These are phyloP conservation scores for Puya raimondii DNA, from an alignment of 176 grass and related monocot species.

Conservation along the genomic window DNA sequence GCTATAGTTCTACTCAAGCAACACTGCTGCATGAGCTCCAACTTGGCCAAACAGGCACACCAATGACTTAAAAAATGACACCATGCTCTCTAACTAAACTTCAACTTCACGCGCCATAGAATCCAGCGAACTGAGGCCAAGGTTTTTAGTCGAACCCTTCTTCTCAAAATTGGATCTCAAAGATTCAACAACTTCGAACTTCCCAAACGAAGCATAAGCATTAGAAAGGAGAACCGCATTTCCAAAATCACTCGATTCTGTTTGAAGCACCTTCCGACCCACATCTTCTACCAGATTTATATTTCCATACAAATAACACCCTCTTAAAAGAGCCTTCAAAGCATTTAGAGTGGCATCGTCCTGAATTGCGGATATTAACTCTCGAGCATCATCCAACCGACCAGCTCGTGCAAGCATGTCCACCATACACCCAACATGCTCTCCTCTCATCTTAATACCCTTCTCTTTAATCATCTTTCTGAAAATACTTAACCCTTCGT, in stretches of 20 bases:
- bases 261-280: conserved; percentile 42
- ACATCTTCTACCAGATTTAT: conserved; percentile 35
- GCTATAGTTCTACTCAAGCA: too few relatives aligned
- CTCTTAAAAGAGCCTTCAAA: conserved; percentile 66
- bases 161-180: conserved; percentile 43
- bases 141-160: conserved; percentile 25
- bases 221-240: conserved; percentile 66
- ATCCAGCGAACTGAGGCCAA: conserved; percentile 52
- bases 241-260: conserved; percentile 40
- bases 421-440: conserved; percentile 59
- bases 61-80: neutral
- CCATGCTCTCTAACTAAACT: neutral
- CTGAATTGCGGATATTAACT: conserved; percentile 31
- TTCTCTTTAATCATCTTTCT: conserved; percentile 51
- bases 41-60: too few relatives aligned
- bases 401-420: conserved; percentile 74
- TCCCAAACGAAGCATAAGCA: conserved; percentile 50
- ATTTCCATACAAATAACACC: conserved; percentile 40
- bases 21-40: too few relatives aligned
- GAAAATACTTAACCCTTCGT: conserved; percentile 45
- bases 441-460: conserved; percentile 21
- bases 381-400: conserved; percentile 43
- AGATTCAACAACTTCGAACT: conserved; percentile 44
- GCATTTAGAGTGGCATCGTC: conserved; percentile 34
- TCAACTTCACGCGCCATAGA: conserved; percentile 3